Conservation (phyloP, 495 filamentous ascomycete species). For the Penicillium subrubescens region DNA sequence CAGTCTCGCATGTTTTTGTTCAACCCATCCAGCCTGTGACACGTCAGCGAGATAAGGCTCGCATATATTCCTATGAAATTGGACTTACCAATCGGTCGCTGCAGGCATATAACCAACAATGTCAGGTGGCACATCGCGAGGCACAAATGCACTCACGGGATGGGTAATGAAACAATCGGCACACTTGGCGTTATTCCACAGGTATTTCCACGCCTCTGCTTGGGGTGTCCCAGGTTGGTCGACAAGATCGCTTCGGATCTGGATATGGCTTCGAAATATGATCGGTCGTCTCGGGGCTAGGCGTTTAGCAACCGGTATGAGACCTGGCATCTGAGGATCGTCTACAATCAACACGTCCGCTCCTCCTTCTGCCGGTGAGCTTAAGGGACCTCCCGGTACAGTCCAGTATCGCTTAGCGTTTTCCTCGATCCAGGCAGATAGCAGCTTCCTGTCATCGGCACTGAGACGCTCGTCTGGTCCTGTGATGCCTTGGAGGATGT, state of each 20-base stretch:
- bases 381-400: constrained; percentile 65
- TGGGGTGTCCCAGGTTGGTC: constrained; percentile 64
- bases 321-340: constrained; percentile 84
- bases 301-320: constrained; percentile 77
- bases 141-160: constrained; percentile 78
- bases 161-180: constrained; percentile 86
- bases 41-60: constrained; percentile 18
- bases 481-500: constrained; percentile 85
- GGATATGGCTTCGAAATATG: constrained; percentile 80
- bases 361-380: constrained; percentile 67
- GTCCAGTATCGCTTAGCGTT: constrained; percentile 83
- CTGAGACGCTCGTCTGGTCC: constrained; percentile 62
- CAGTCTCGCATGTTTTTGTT: constrained; percentile 78
- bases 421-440: constrained; percentile 74
- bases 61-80: background rate
- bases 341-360: constrained; percentile 81
- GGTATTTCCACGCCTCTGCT: constrained; percentile 72
- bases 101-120: constrained; percentile 81
- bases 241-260: constrained; percentile 77
- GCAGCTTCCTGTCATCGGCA: constrained; percentile 56
- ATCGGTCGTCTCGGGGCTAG: constrained; percentile 73
- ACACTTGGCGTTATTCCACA: constrained; percentile 71
- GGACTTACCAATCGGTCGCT: constrained; percentile 72
- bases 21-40: constrained; percentile 72
- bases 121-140: constrained; percentile 61